These are phyloP conservation scores for Eucalyptus erythrocorys DNA, from an alignment of 345 rosid species.

Conservation along the genomic window DNA sequence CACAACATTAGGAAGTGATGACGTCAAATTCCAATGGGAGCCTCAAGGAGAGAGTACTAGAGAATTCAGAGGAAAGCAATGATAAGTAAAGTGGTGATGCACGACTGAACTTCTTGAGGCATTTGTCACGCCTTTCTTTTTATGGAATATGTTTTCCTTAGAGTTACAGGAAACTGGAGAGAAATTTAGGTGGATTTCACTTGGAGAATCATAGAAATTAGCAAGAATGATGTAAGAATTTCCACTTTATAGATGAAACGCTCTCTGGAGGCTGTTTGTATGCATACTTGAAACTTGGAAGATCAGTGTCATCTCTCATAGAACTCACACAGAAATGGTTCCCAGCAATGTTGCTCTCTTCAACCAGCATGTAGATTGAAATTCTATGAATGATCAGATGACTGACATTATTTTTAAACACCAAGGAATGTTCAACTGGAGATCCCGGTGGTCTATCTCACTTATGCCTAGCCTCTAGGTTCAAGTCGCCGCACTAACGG, in stretches of 20 bases:
- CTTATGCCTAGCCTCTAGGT: too few species aligned
- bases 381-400: too few species aligned
- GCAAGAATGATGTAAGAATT: neutral
- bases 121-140: neutral
- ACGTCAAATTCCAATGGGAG: neutral
- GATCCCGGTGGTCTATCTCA: too few species aligned
- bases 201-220: neutral
- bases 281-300: neutral
- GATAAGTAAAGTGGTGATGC: neutral
- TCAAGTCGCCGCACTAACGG: too few species aligned
- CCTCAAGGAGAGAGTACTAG: neutral
- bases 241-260: neutral
- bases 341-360: too few species aligned
- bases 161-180: neutral
- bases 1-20: neutral
- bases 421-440: too few species aligned
- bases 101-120: neutral
- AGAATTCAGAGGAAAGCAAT: neutral
- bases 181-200: neutral
- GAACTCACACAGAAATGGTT: too few species aligned
- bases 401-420: too few species aligned
- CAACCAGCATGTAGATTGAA: too few species aligned
- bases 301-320: too few species aligned
- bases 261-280: neutral
- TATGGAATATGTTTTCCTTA: too few species aligned